Base-by-base conservation (phyloP, 768 basidiomycete genomes). In the Lactarius trivialis region DNA sequence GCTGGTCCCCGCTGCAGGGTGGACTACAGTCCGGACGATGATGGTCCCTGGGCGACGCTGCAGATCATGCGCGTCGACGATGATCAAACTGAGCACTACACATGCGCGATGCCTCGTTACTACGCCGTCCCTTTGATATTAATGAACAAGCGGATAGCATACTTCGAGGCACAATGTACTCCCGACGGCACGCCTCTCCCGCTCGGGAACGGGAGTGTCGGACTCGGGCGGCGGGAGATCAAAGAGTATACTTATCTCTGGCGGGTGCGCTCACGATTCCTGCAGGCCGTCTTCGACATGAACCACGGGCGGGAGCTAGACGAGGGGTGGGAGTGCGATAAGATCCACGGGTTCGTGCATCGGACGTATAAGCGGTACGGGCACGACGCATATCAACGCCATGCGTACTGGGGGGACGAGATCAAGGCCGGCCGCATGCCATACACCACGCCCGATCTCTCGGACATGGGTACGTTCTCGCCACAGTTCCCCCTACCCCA, bases 101-200 rank as follows among this genome's bases (percentile, higher is more conserved):
- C 21, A 21, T 66, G 65, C 50, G 39, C 37, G 7, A 37, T 64
- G 48, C 65, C 65, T 14, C 43, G 58, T 45, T 52, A 21, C 49
- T 66, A 66, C 30, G 65, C 65, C 41, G 17, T 51, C 26, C 65
- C 65, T 14, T 50, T 66, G n/a, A 58, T 56, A 49, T 41, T 66
- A 28, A 30, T 64, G 26, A 64, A 65, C 51, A 66, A 66, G 5
- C 32, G 53, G 1, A 33, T 66, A 4, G 43, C 58, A n/a, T 66
- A 45, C 33, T 37, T 33, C 58, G 65, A 66, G 49, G 61, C 62
- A 8, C 58, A 55, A 26, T 64, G 58, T 41, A 9, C 2, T 19
- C 49, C 57, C 9, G 49, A 64, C 33, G 64, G 64, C 43, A 33
- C 39, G 34, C 41, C 60, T 1, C 50, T 51, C 55, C 12, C 15